Percentiles rank a stretch among this genome's conserved stretches.
These are phyloP conservation scores for Xylaria sp. DNA, from an alignment of 2,329 filamentous ascomycete species.

Conservation along the genomic window DNA sequence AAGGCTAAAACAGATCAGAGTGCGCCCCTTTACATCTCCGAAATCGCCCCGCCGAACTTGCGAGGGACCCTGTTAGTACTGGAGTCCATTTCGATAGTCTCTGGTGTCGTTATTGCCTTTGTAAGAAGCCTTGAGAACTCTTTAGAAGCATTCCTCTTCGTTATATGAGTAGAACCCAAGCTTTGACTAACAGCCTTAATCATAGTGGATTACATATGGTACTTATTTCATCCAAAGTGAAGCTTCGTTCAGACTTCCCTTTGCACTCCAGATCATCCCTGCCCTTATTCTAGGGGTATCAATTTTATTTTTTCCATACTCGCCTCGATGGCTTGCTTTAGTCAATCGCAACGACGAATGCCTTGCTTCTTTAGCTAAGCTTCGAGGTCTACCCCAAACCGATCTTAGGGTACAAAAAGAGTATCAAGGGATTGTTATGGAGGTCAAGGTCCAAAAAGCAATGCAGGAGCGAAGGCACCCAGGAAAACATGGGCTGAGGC, in stretches of 20 bases:
- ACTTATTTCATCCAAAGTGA: constrained; percentile 52
- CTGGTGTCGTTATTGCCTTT: constrained; percentile 45
- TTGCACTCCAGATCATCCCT: constrained; percentile 46
- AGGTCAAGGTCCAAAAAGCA: constrained; percentile 62
- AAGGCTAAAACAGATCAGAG: constrained; percentile 3
- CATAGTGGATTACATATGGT: constrained; percentile 37
- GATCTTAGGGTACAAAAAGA: constrained; percentile 59
- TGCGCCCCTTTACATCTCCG: constrained; percentile 41
- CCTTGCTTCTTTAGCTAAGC: constrained; percentile 56
- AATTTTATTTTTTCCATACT: constrained; percentile 60
- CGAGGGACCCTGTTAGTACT: constrained; percentile 32
- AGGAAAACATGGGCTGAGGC: constrained; percentile 52
- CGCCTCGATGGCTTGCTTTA: constrained; percentile 63
- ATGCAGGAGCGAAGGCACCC: constrained; percentile 51
- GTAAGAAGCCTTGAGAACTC: background rate
- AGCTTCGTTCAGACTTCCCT: constrained; percentile 48
- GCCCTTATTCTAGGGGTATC: constrained; percentile 47
- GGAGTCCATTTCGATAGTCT: constrained; percentile 44
- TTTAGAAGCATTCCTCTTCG: background rate
- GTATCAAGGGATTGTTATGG: constrained; percentile 56
- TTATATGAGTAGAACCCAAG: background rate
- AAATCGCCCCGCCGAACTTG: constrained; percentile 41
- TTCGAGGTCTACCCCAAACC: constrained; percentile 59
- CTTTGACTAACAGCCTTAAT: background rate
- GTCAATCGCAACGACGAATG: constrained; percentile 60